Percentiles rank a stretch among this genome's conserved stretches.
phyloP scores from a whole-genome alignment of 805 yeast species.

The Barnettozyma sucrosica region DNA sequence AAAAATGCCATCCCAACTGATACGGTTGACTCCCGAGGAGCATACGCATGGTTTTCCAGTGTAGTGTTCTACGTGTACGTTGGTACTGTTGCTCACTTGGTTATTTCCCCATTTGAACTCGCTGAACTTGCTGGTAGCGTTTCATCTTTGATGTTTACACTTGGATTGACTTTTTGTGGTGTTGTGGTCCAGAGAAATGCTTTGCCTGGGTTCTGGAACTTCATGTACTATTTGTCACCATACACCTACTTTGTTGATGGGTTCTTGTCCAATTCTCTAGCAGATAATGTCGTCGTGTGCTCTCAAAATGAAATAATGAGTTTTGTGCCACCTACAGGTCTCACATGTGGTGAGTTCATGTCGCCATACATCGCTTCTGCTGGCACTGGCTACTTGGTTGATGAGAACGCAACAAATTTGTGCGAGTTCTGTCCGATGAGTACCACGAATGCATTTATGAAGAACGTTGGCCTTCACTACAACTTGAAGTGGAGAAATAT shows the following conservation, averaged over 20 bases:
- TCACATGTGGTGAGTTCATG: conserved; percentile 54
- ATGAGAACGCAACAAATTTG: conserved; percentile 30
- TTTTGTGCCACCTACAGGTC: conserved; percentile 47
- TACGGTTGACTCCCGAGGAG: conserved; percentile 48
- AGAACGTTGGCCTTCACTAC: conserved; percentile 32
- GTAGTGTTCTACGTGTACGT: conserved; percentile 47
- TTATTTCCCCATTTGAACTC: conserved; percentile 51
- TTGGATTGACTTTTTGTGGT: conserved; percentile 71
- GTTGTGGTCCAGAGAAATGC: conserved; percentile 50
- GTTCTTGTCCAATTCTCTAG: conserved; percentile 48
- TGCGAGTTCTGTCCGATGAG: conserved; percentile 58
- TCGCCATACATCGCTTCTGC: conserved; percentile 24
- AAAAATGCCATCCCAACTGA: conserved; percentile 59
- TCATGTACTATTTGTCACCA: conserved; percentile 70
- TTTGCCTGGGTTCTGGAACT: conserved; percentile 71
- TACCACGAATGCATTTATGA: conserved; percentile 54
- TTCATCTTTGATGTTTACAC: conserved; percentile 48
- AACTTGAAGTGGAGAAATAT: conserved; percentile 58
- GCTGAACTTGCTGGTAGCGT: conserved; percentile 61
- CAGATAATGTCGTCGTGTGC: conserved; percentile 42
- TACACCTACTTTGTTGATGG: conserved; percentile 57
- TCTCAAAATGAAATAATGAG: conserved; percentile 39
- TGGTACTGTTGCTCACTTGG: conserved; percentile 50
- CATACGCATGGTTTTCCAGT: conserved; percentile 36
- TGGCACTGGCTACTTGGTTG: conserved; percentile 22